A percentile compares a stretch with the other conserved stretches of the same genome.
phyloP scores from a whole-genome alignment of 805 yeast genomes.

The Hermanozyma aechmeae region DNA sequence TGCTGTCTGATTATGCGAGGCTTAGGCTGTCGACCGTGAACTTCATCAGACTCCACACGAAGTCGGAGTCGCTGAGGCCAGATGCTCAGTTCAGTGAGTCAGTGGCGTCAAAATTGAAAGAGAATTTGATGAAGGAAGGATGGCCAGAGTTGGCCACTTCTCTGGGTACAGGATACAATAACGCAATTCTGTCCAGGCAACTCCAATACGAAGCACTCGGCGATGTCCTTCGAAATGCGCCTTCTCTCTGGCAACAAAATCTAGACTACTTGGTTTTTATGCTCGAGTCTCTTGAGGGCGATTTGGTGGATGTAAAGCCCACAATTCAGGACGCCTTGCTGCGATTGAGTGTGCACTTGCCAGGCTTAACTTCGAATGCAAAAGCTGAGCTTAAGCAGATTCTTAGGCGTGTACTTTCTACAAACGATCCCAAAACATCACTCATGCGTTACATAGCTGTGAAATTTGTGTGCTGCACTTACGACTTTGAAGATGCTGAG shows the following conservation, averaged over 20 bases:
- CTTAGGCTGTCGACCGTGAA: slow-evolving; percentile 50
- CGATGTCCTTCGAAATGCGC: slow-evolving; percentile 42
- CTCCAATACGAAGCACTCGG: slow-evolving; percentile 76
- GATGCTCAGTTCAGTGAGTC: neutral
- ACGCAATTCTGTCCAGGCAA: slow-evolving; percentile 39
- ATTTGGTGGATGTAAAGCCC: slow-evolving; percentile 49
- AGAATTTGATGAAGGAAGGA: slow-evolving; percentile 45
- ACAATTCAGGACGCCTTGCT: slow-evolving; percentile 68
- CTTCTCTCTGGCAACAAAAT: slow-evolving; percentile 32
- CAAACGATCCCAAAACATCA: too few species aligned
- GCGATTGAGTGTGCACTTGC: slow-evolving; percentile 42
- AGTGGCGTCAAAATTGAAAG: slow-evolving; percentile 43
- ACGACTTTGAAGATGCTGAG: slow-evolving; percentile 56
- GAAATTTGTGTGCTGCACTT: slow-evolving; percentile 54
- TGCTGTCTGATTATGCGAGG: slow-evolving; percentile 43
- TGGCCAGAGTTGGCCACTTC: slow-evolving; percentile 42
- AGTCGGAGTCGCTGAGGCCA: neutral
- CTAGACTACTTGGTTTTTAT: slow-evolving; percentile 53
- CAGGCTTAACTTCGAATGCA: slow-evolving; percentile 25
- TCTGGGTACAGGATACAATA: slow-evolving; percentile 26
- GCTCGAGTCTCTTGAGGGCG: slow-evolving; percentile 61
- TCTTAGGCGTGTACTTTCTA: too few species aligned
- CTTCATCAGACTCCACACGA: slow-evolving; percentile 36
- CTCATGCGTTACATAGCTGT: slow-evolving; percentile 46
- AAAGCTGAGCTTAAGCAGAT: slow-evolving; percentile 32